Conservation (phyloP, 371 early-diverging fungal genomes). For the Vittaforma corneae region DNA sequence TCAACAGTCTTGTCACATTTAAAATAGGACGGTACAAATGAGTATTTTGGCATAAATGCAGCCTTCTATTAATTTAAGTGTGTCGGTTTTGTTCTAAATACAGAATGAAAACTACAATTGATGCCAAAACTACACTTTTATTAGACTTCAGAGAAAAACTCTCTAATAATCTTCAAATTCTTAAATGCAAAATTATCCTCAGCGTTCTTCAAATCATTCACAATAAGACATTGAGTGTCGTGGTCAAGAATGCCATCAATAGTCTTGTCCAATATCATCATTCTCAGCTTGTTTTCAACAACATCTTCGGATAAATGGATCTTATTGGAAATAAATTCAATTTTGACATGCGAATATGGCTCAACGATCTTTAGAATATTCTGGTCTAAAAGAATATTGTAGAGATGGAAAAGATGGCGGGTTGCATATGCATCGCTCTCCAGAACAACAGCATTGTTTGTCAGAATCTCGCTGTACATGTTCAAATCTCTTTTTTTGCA, state of each 20-base stretch:
- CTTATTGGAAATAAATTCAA: conserved; percentile 49
- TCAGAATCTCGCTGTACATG: conserved; percentile 45
- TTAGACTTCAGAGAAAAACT: too few relatives aligned
- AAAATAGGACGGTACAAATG: too few relatives aligned
- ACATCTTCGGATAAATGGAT: conserved; percentile 42
- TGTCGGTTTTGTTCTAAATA: too few relatives aligned
- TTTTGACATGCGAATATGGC: conserved; percentile 57
- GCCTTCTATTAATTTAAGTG: too few relatives aligned
- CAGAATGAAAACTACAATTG: too few relatives aligned
- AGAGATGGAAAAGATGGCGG: conserved; percentile 50
- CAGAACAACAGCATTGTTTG: conserved; percentile 24
- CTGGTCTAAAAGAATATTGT: conserved; percentile 55
- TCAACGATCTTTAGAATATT: conserved; percentile 60
- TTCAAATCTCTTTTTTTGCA: conserved; percentile 48
- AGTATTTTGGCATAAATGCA: too few relatives aligned
- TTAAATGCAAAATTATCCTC: too few relatives aligned
- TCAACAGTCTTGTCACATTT: too few relatives aligned
- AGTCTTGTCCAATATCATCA: conserved; percentile 57
- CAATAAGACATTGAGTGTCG: conserved; percentile 39
- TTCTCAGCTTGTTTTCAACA: conserved; percentile 57
- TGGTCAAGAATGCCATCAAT: conserved; percentile 59
- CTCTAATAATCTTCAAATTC: too few relatives aligned
- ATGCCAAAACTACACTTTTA: too few relatives aligned
- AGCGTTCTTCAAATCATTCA: too few relatives aligned
- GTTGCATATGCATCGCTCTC: conserved; percentile 49